Base-by-base conservation (phyloP, 345 rosid genomes). In the Rhizophora apiculata region DNA sequence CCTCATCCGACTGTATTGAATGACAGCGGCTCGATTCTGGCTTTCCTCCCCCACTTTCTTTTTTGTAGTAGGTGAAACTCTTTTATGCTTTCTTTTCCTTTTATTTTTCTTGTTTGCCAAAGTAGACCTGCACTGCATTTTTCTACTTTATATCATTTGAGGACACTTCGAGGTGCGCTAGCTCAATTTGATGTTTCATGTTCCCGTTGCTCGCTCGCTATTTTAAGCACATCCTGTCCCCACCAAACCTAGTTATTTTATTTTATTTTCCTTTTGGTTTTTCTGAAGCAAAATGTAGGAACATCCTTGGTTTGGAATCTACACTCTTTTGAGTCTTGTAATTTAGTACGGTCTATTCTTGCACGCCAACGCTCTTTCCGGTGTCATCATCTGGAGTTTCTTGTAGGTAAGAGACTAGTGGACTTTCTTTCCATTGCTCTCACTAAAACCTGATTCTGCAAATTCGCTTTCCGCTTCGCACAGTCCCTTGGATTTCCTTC, bases 291-390 rank as follows among this genome's bases (percentile, higher is more conserved):
- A 51, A 21, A 51, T 22, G 16, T 52, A 51, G 22, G 62, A 9
- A 5, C 8, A 31, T 46, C 72, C 63, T 69, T 74, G 21, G 30
- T 53, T 65, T 70, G 64, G 73, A 78, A 78, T 80, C 79, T 73
- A 63, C 60, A 39, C 67, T 53, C 62, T n/a, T n/a, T n/a, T n/a
- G n/a, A n/a, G n/a, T n/a, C 64, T 71, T 69, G 67, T 64, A 59
- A 55, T 60, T 49, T 64, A 48, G 36, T 63, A 60, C 60, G 65
- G 72, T 55, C 64, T 66, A 77, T 48, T 73, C 85, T 68, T 78
- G 60, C 86, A 84, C 86, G 93, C 88, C 46, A 84, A 60, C 75
- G 32, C 54, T 11, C 16, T 5, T 22, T 31, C 54, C 61, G 46
- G 64, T 24, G 66, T 31, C 60, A 22, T 67, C 63, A 34, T 29